Base-by-base conservation (phyloP, 139 green algal genomes). In the Chlorella sp. region DNA sequence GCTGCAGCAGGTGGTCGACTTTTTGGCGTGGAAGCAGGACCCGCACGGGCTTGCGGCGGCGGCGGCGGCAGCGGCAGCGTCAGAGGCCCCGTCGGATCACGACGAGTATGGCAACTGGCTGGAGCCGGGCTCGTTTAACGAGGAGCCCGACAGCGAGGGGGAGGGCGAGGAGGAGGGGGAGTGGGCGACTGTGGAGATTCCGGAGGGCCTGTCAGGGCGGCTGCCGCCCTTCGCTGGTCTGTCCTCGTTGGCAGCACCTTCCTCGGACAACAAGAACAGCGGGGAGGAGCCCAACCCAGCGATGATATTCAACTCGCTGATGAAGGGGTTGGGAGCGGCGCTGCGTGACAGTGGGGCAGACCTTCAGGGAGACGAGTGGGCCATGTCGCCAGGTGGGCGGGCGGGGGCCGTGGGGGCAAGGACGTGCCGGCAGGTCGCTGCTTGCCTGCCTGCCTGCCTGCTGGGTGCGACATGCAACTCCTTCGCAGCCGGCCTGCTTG, bases 81-180 rank as follows among this genome's bases (percentile, higher is more conserved):
- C 53, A 36, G 48, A 57, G 48, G 48, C 48, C 22, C 79, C 36
- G 15, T 14, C 39, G 1, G 79, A 85, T 19, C 34, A 66, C 22
- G 83, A 87, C 30, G 83, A 87, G 28, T 61, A 79, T 40, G 83
- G 83, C 11, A 87, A 87, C 83, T 87, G 83, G 83, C 37, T 87
- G 5, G 83, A 87, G 83, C 37, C 39, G 14, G 9, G 48, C 48
- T 57, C 48, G 5, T 57, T 16, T 57, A 5, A 78, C 2, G 83
- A 80, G 22, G 83, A 87, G 61, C 61, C 34, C 19, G 68, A 75
- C 40, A n/a, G n/a, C 24, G 81, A 69, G 48, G 53, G 21, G 30
- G 81, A 86, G 11, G 81, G 40, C 36, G 77, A 61, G 37, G 77
- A 60, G 1, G 77, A 60, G 1, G 77, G 15, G 2, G 34, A 7